Conservation (phyloP, 352 stramenopile genomes). For the Globisporangium paddicum region DNA sequence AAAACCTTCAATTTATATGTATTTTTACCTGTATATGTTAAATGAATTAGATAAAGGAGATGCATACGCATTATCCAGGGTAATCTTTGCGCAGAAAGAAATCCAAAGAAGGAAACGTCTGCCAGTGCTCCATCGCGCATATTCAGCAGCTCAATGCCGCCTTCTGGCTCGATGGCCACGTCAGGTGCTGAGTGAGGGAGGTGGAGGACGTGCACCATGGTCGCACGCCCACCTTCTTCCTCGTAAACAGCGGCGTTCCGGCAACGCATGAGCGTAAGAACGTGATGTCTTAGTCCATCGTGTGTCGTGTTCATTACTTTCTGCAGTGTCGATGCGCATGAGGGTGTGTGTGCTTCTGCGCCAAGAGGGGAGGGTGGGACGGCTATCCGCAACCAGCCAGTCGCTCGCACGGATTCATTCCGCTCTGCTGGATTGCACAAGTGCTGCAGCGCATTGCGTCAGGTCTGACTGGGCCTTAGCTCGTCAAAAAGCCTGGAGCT, state of each 20-base stretch:
- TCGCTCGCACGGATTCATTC: neutral
- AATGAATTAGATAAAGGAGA: neutral
- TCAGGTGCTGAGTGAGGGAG: too few relatives aligned
- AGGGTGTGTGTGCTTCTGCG: neutral
- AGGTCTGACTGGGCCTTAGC: too few relatives aligned
- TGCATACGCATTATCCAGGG: neutral
- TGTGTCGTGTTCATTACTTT: too few relatives aligned
- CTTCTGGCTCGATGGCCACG: too few relatives aligned
- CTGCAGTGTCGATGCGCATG: neutral
- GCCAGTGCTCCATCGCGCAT: conserved; percentile 3
- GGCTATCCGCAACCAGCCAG: neutral
- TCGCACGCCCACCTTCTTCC: neutral
- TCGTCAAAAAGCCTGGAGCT: too few relatives aligned
- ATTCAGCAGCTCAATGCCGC: too few relatives aligned
- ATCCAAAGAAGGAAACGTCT: conserved; percentile 8
- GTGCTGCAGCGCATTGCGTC: too few relatives aligned
- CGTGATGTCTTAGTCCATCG: neutral
- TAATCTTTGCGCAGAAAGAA: neutral
- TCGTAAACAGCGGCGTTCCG: neutral
- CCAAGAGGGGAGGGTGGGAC: neutral
- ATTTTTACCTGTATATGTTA: too few relatives aligned
- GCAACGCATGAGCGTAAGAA: too few relatives aligned
- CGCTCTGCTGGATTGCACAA: too few relatives aligned
- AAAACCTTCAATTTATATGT: too few relatives aligned
- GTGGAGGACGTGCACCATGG: neutral